Evolutionary conservation across 1,284 basidiomycete species (phyloP).

Genomic region (Entoloma clypeatum): DNA sequence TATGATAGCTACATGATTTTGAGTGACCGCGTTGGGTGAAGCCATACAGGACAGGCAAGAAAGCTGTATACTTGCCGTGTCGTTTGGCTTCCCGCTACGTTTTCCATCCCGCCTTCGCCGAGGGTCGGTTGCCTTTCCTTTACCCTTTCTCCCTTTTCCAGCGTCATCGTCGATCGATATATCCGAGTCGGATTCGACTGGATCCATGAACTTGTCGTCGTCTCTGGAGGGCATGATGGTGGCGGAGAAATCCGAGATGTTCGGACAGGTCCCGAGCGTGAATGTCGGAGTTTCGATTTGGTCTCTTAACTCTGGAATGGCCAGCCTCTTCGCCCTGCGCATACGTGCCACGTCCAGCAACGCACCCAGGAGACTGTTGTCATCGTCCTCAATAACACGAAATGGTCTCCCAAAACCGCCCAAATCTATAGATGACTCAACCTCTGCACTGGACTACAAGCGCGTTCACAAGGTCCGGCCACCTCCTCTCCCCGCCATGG

Average conservation of each 20-base stretch:
- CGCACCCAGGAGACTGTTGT: slow-evolving; percentile 33
- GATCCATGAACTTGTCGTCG: slow-evolving; percentile 34
- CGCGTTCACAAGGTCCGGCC: slow-evolving; percentile 64
- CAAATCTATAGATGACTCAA: slow-evolving; percentile 81
- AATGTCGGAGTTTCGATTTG: neutral
- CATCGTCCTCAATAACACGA: slow-evolving; percentile 30
- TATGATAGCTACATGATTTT: slow-evolving; percentile 60
- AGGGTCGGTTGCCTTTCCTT: slow-evolving; percentile 37
- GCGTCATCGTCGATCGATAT: slow-evolving; percentile 42
- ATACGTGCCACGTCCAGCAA: slow-evolving; percentile 21
- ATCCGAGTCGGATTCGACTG: slow-evolving; percentile 54
- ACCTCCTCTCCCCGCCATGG: slow-evolving; percentile 74
- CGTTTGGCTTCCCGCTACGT: slow-evolving; percentile 48
- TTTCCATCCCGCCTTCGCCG: slow-evolving; percentile 39
- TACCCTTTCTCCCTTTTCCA: slow-evolving; percentile 29
- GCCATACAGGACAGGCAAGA: slow-evolving; percentile 6
- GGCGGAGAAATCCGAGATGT: no score
- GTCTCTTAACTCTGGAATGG: slow-evolving; percentile 10
- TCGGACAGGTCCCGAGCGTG: no score
- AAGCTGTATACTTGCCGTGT: slow-evolving; percentile 27
- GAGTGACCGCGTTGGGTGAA: slow-evolving; percentile 6
- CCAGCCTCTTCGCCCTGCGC: slow-evolving; percentile 16
- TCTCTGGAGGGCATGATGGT: slow-evolving; percentile 32
- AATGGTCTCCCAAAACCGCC: slow-evolving; percentile 62
- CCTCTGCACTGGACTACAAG: slow-evolving; percentile 95